Base-by-base conservation (phyloP, 176 grass and related monocot genomes). In the Metroxylon sagu region DNA sequence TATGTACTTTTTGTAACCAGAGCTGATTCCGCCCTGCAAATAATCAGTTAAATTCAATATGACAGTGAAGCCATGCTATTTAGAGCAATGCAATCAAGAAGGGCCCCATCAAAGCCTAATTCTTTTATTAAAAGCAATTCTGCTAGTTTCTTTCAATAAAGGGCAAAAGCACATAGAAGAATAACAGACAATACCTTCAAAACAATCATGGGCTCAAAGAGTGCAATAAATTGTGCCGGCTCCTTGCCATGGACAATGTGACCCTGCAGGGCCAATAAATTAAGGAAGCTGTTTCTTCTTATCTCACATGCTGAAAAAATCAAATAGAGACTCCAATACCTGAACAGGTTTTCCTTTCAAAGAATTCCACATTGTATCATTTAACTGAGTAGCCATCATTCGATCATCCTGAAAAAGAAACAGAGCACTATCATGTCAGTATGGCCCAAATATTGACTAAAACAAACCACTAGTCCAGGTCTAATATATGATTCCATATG, bases 181-280 rank as follows among this genome's bases (percentile, higher is more conserved):
- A 49, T n/a, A 25, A 29, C 26, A 6, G 50, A 35, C 18, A 31
- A 18, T 79, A 96, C 92, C 92, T 96, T 96, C 62, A 96, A 71
- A 66, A 96, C 77, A 72, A 96, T 77, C 86, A 96, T 87, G 65
- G 86, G 86, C 29, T 96, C 86, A 72, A 96, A 90, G 71, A 96
- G 86, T 29, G 92, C 80, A 80, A 96, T 70, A 77, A 96, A 90
- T 65, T 96, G 92, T 2, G 86, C 83, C 35, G 92, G 83, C 66
- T 96, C 92, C 68, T 87, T 90, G 64, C 86, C 92, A 88, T 90
- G 75, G 77, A 85, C 75, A 68, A 96, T 82, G 58, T 83, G 69
- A 3, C 92, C 92, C 92, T 96, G 66, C 57, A 92, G 39, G 49
- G 54, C 19, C 18, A 49, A 66, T 19, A 30, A 61, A 3, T 18